Conservation (phyloP, 495 filamentous ascomycete species). For the Penicillium verhagenii region DNA sequence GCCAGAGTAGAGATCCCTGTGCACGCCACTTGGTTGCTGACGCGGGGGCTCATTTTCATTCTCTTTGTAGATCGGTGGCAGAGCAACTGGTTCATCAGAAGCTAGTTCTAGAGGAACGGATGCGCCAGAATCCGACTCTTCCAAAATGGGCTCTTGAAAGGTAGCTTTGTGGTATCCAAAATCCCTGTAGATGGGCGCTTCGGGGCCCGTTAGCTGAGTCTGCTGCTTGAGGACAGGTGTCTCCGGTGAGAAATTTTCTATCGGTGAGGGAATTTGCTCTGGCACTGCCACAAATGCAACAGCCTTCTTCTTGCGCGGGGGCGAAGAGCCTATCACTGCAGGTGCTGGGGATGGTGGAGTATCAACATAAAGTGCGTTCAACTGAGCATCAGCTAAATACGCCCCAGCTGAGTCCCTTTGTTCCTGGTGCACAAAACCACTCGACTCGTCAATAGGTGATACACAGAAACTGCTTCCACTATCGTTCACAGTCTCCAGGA, state of each 20-base stretch:
- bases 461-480: slow-evolving; percentile 42
- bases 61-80: slow-evolving; percentile 5
- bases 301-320: neutral
- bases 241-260: neutral
- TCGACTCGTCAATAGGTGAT: slow-evolving; percentile 44
- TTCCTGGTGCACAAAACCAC: slow-evolving; percentile 9
- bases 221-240: neutral
- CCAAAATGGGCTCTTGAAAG: neutral
- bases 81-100: neutral
- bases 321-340: neutral
- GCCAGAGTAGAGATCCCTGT: slow-evolving; percentile 52
- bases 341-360: neutral
- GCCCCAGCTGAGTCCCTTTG: neutral
- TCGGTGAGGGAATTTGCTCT: neutral
- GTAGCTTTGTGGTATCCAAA: neutral
- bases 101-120: no score
- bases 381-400: slow-evolving; percentile 3
- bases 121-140: neutral
- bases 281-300: neutral
- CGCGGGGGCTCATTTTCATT: neutral
- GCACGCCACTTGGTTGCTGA: slow-evolving; percentile 17
- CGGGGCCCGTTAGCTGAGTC: neutral
- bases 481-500: slow-evolving; percentile 1
- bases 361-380: neutral
- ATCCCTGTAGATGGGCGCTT: neutral